These are phyloP conservation scores for Urochloa ruziziensis DNA, from an alignment of 176 grass and related monocot species.

Conservation along the genomic window DNA sequence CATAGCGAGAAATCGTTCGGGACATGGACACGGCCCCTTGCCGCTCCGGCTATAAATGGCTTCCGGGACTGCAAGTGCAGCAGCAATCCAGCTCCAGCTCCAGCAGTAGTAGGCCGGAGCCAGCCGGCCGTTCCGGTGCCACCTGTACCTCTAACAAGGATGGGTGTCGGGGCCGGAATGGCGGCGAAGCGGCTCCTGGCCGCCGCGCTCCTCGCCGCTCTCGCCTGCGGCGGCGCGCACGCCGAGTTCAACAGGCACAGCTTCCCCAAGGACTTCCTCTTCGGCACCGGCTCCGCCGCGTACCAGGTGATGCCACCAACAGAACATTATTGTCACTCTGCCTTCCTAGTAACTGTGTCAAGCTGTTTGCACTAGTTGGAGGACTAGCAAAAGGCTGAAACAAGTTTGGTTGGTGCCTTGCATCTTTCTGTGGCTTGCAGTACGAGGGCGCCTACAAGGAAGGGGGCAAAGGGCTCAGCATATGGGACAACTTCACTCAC, in stretches of 20 bases:
- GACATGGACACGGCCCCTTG: not conserved
- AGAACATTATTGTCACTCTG: not conserved
- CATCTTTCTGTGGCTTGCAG: slow-evolving; percentile 4
- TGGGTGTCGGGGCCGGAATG: not conserved
- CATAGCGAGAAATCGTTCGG: not conserved
- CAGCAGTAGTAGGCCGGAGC: not conserved
- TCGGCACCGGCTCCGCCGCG: slow-evolving; percentile 50
- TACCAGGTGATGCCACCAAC: slow-evolving; percentile 35
- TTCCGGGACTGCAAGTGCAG: not conserved
- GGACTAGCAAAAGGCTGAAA: no score
- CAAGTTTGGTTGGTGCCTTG: not conserved
- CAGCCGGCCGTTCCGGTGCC: not conserved
- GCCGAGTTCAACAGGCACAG: slow-evolving; percentile 23
- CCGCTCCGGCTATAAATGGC: not conserved
- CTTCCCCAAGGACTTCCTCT: slow-evolving; percentile 55
- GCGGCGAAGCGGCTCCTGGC: not conserved
- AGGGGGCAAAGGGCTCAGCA: slow-evolving; percentile 46
- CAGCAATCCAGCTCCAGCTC: not conserved
- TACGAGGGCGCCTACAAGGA: slow-evolving; percentile 53
- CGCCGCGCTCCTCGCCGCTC: not conserved
- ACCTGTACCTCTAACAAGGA: not conserved
- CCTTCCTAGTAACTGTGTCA: no score
- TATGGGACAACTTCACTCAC: slow-evolving; percentile 64
- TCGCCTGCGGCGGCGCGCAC: not conserved
- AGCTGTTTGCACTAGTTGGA: no score